phyloP scores from a whole-genome alignment of 2,329 filamentous ascomycete genomes.

The Xylaria sp. region DNA sequence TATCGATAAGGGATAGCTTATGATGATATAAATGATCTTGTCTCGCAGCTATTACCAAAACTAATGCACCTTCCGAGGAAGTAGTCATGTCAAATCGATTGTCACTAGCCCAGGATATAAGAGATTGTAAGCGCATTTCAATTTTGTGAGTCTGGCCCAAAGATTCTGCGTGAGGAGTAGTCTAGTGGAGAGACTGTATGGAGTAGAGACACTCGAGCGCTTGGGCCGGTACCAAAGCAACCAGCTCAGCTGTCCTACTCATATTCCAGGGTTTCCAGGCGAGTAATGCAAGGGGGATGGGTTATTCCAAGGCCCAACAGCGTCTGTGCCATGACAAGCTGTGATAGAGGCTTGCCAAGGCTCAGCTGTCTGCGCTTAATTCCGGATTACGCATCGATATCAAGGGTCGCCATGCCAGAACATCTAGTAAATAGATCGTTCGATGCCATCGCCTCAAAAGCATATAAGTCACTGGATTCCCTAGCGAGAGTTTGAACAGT shows the following conservation, averaged over 20 bases:
- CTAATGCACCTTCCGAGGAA: too few species aligned
- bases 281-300: not conserved
- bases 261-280: not conserved
- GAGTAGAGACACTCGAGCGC: too few species aligned
- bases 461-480: not conserved
- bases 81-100: too few species aligned
- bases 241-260: not conserved
- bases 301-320: not conserved
- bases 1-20: too few species aligned
- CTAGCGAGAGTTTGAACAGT: not conserved
- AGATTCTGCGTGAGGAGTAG: too few species aligned
- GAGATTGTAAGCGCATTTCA: too few species aligned
- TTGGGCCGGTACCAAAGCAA: not conserved
- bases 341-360: conserved; percentile 27
- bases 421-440: not conserved
- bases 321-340: not conserved
- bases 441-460: not conserved
- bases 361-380: not conserved
- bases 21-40: too few species aligned
- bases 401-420: not conserved
- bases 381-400: not conserved
- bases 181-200: too few species aligned
- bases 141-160: too few species aligned
- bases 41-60: too few species aligned
- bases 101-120: too few species aligned